Base-by-base conservation (phyloP, 306 rosid species). In the Lupinus albus region DNA sequence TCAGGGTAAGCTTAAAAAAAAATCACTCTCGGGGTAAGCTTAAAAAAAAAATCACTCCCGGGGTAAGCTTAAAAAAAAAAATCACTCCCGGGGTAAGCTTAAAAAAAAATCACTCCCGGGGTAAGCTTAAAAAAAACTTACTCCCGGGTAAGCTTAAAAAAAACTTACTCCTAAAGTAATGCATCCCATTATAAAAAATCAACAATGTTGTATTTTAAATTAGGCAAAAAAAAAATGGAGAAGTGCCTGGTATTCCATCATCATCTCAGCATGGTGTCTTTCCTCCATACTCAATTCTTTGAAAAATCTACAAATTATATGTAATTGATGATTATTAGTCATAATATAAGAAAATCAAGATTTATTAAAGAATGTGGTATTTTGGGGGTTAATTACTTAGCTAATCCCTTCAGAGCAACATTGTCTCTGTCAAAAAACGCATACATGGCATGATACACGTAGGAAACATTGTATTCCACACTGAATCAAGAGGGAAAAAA, bases 391-490 rank as follows among this genome's bases (percentile, higher is more conserved):
- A 71, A 21, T 77, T 77, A 82, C 86, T 74, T 82, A 21, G 86
- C 86, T 6, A 78, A 20, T 14, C 83, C 86, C 64, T 70, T 82
- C 51, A 82, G 70, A 38, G 83, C 72, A 60, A 82, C 80, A 61
- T 82, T 82, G 61, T 82, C 85, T 67, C 85, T 70, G 70, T 74
- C 80, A 44, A 82, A 82, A 62, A 68, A 68, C 3, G 79, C 81
- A 68, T 47, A 80, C 76, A 80, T 54, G 30, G 30, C 30, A n/a
- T 25, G 30, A 25, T 25, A 25, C 30, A 25, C 30, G 30, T 25
- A 25, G 30, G 30, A 25, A 4, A n/a, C n/a, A n/a, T n/a, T 25
- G 30, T 25, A 25, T 25, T 25, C 30, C 30, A 25, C 30, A 4
- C 30, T 25, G 30, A 25, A 25, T 3, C 30, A 25, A 25, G 3